A percentile compares a stretch with the other conserved stretches of the same genome.
phyloP scores from a whole-genome alignment of 2,329 filamentous ascomycete species.

The Xylariaceae sp. region DNA sequence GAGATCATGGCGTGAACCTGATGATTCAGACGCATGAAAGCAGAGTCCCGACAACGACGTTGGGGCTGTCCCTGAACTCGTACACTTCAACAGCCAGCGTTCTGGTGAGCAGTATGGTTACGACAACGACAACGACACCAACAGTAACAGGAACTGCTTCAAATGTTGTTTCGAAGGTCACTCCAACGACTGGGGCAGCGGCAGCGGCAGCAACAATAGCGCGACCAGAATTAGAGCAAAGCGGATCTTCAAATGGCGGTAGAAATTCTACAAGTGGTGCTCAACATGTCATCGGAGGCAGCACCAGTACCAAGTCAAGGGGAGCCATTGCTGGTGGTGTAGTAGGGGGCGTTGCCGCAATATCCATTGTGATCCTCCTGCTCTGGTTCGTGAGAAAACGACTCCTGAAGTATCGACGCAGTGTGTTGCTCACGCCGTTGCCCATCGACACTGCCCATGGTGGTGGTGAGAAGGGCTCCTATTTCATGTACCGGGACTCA shows the following conservation, averaged over 20 bases:
- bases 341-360: conserved; percentile 44
- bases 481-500: conserved; percentile 42
- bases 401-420: conserved; percentile 39
- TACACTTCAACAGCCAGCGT: background rate
- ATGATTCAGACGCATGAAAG: conserved; percentile 11
- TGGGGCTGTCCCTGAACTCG: conserved; percentile 6
- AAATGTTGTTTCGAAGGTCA: too few species aligned
- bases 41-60: conserved; percentile 16
- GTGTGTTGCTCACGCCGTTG: conserved; percentile 46
- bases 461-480: conserved; percentile 29
- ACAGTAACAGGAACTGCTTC: background rate
- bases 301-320: conserved; percentile 32
- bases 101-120: background rate
- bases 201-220: too few species aligned
- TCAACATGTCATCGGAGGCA: conserved; percentile 25
- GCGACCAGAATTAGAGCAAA: conserved; percentile 3
- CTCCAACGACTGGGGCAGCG: conserved; percentile 6
- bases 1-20: conserved; percentile 10
- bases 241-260: conserved; percentile 19
- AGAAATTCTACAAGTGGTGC: conserved; percentile 18
- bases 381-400: conserved; percentile 48
- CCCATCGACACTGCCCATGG: conserved; percentile 31
- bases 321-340: conserved; percentile 48
- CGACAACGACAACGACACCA: background rate
- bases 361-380: conserved; percentile 43